Evolutionary conservation across 805 yeast species (phyloP), one percentile per base, ranked within the genome.

Genomic region (Ogataea polymorpha): DNA sequence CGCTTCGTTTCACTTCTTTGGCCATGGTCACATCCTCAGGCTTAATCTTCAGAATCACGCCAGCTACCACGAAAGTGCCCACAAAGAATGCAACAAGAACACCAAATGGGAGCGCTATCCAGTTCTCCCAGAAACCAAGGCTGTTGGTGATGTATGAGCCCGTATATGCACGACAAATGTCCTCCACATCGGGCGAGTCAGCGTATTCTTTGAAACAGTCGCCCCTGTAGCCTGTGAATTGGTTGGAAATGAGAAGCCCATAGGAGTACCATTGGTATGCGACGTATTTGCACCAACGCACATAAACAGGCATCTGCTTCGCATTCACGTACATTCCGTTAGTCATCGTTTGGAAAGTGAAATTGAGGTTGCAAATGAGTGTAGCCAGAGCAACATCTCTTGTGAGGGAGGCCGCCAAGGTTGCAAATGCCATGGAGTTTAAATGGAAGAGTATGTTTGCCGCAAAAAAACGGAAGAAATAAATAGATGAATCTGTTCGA

Each of bases 311-410:
- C 79, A 86, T 72, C 1, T 77, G 71, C 6, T 70, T 67, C 1
- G 89, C 77, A 58, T 86, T 86, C 16, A 82, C 84, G 55, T 83
- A 86, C 61, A 77, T 85, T 1, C 96, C 96, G 59, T 87, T 81
- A 0, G 87, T 86, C 71, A 84, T 75, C 38, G 86, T 77, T 53
- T 86, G 87, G 20, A 84, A 63, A 23, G 88, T 86, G 56, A 78
- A 83, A 45, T 79, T 72, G 39, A 79, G 56, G 53, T 84, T 85
- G 23, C 78, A 71, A n/a, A 79, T 61, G 42, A 83, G 62, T 0
- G 84, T 68, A 2, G 89, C 82, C 21, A 71, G 63, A 2, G 88
- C 62, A 45, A 81, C 82, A 49, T 80, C 82, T 35, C 84, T 59
- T 2, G 80, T 70, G 6, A 80, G 47, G 1, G 87, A 72, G 32